A percentile compares a stretch with the other conserved stretches of the same genome.
These are phyloP conservation scores for Monosporascus sp. DNA, from an alignment of 2,329 filamentous ascomycete species.

Conservation along the genomic window DNA sequence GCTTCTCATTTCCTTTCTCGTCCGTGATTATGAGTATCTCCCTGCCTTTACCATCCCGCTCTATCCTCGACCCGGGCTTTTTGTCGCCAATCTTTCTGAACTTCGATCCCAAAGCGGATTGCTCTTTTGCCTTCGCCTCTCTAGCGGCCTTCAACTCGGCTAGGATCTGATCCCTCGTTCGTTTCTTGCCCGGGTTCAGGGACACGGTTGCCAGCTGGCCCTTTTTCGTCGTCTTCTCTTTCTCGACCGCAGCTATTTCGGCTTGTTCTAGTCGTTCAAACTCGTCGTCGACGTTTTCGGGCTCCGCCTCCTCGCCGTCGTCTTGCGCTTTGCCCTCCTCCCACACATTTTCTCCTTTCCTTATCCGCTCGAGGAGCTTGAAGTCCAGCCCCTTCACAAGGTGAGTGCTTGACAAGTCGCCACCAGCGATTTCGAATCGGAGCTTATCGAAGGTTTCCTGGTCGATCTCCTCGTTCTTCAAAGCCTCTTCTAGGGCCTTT, in stretches of 20 bases:
- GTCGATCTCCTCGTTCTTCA: conserved; percentile 82
- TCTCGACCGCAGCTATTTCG: conserved; percentile 49
- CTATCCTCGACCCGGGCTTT: conserved; percentile 51
- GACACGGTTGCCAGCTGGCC: conserved; percentile 53
- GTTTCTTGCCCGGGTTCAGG: conserved; percentile 52
- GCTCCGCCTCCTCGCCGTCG: conserved; percentile 25
- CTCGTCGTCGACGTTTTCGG: conserved; percentile 58
- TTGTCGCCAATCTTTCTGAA: conserved; percentile 62
- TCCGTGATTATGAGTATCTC: conserved; percentile 62
- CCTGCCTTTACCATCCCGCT: conserved; percentile 54
- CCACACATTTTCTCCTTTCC: conserved; percentile 63
- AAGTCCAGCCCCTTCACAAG: conserved; percentile 90
- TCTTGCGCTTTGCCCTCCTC: conserved; percentile 27
- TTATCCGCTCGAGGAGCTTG: conserved; percentile 66
- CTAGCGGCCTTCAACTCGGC: conserved; percentile 61
- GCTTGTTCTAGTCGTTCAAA: conserved; percentile 53
- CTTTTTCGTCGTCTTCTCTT: conserved; percentile 52
- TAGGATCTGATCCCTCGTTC: conserved; percentile 61
- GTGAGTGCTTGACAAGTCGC: conserved; percentile 75
- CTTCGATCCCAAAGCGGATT: conserved; percentile 49
- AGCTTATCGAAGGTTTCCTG: conserved; percentile 71
- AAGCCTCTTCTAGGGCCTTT: conserved; percentile 71
- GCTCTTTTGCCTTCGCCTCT: conserved; percentile 49
- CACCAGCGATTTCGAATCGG: conserved; percentile 72
- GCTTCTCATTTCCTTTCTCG: conserved; percentile 60